Percentiles rank a stretch among this genome's conserved stretches.
These are phyloP conservation scores for Fusarium veterinarium DNA, from an alignment of 2,329 filamentous ascomycete species.

Conservation along the genomic window DNA sequence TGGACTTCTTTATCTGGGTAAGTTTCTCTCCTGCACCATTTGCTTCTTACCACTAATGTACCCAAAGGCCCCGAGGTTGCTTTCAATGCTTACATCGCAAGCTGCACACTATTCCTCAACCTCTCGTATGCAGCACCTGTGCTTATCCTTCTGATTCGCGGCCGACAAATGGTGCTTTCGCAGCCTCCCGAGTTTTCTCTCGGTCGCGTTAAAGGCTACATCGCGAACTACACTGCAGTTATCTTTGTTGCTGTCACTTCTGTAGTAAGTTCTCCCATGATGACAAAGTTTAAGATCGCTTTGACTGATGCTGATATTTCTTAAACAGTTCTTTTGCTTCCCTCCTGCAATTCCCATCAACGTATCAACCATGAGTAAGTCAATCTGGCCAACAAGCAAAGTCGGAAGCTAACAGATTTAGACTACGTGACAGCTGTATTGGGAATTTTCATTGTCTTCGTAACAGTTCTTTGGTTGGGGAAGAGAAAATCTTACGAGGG, in stretches of 20 bases:
- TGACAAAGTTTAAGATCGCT: accelerated
- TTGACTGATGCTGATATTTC: background rate
- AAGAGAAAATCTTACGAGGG: slow-evolving; percentile 36
- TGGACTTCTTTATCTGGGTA: slow-evolving; percentile 56
- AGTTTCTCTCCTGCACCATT: accelerated
- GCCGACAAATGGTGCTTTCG: slow-evolving; percentile 47
- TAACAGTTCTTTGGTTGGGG: slow-evolving; percentile 23
- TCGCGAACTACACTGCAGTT: slow-evolving; percentile 48
- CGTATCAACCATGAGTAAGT: slow-evolving; percentile 38
- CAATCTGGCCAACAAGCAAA: accelerated
- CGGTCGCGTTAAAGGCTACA: slow-evolving; percentile 43
- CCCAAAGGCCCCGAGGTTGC: slow-evolving; percentile 54
- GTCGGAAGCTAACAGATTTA: slow-evolving; percentile 16
- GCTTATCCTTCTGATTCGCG: slow-evolving; percentile 52
- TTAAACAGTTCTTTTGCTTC: slow-evolving; percentile 37
- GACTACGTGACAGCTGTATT: slow-evolving; percentile 53
- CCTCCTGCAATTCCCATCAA: slow-evolving; percentile 38
- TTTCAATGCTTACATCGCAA: slow-evolving; percentile 59
- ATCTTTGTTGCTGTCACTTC: slow-evolving; percentile 55
- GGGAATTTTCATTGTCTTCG: slow-evolving; percentile 47
- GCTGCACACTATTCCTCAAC: slow-evolving; percentile 59
- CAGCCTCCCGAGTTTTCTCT: slow-evolving; percentile 48
- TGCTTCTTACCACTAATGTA: background rate
- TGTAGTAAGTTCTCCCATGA: slow-evolving; percentile 42
- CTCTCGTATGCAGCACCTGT: slow-evolving; percentile 59